Evolutionary conservation across 768 basidiomycete genomes (phyloP), one percentile per base, ranked within the genome.

Genomic region (Boletus huronensis): DNA sequence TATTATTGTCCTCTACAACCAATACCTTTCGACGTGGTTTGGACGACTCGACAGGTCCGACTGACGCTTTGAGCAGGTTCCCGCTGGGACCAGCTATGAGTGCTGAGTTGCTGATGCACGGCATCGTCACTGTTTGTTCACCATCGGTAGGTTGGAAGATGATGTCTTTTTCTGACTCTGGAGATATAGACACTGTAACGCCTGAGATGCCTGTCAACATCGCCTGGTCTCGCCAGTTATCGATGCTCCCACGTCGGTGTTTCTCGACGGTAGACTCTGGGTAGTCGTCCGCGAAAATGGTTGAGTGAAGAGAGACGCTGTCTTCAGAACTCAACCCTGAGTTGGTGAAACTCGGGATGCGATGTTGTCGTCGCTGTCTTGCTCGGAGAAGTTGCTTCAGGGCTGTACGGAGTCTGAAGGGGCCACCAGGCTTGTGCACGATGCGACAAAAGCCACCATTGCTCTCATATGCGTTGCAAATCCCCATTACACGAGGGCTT

Each of bases 361-460:
- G 69, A 31, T 67, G 61, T 43, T 62, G 70, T 52, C 55, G 69
- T 35, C 71, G 65, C 26, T 72, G 70, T 39, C 61, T 69, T 40
- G 63, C 62, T 35, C 71, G 70, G 31, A 71, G 62, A 6, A 71
- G 59, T 36, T 71, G 79, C 63, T 84, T 85, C 55, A 95, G 73
- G 23, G 84, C 79, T 6, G 77, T 68, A 26, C 84, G 79, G 52
- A 96, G 77, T 21, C 87, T 82, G 41, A 82, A 81, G 3, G 94
- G 94, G 3, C 93, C 92, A 25, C 85, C 85, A 10, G 94, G 94
- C 68, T 97, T 98, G 79, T 87, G 90, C 13, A 95, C 72, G 23
- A 93, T 76, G n/a, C 90, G 85, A 70, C 90, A 93, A 70, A 91
- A 89, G 26, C 93, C 93, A 9, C 94, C 94, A 11, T 85, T 81